phyloP scores from a whole-genome alignment of 2,329 filamentous ascomycete genomes.

The Tolypocladium album region DNA sequence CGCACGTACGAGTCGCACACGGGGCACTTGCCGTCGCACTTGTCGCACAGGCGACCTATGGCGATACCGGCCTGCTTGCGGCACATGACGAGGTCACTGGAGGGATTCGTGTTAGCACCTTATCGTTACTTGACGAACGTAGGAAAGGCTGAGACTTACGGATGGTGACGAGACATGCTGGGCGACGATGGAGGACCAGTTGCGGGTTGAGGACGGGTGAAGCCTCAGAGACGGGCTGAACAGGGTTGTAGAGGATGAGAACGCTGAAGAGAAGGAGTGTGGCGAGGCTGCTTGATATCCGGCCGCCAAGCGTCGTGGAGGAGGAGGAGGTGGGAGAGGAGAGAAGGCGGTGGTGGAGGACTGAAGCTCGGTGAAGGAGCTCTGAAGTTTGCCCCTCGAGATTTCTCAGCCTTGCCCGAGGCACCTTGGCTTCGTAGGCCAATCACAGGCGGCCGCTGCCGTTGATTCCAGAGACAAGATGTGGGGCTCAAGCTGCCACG shows the following conservation, averaged over 20 bases:
- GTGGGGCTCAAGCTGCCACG: neutral
- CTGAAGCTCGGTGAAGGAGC: neutral
- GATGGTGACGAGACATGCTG: constrained; percentile 86
- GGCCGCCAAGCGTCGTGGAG: neutral
- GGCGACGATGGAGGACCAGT: neutral
- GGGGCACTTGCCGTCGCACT: constrained; percentile 98
- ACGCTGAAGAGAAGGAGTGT: neutral
- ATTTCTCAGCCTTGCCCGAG: neutral
- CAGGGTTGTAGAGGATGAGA: neutral
- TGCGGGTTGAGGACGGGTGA: neutral
- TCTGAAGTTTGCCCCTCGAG: neutral
- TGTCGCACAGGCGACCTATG: constrained; percentile 97
- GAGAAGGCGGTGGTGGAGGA: neutral
- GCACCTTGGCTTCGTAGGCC: neutral
- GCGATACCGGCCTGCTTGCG: constrained; percentile 96
- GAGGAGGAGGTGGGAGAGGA: neutral
- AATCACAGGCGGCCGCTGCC: neutral
- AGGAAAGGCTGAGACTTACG: constrained; percentile 42
- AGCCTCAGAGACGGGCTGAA: neutral
- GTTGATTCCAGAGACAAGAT: neutral
- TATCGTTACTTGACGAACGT: neutral
- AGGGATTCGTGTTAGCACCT: constrained; percentile 13
- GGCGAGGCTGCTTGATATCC: neutral
- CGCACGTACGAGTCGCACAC: constrained; percentile 99
- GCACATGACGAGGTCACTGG: constrained; percentile 95